Base-by-base conservation (phyloP, 2,329 filamentous ascomycete species). In the Curvularia lunata region DNA sequence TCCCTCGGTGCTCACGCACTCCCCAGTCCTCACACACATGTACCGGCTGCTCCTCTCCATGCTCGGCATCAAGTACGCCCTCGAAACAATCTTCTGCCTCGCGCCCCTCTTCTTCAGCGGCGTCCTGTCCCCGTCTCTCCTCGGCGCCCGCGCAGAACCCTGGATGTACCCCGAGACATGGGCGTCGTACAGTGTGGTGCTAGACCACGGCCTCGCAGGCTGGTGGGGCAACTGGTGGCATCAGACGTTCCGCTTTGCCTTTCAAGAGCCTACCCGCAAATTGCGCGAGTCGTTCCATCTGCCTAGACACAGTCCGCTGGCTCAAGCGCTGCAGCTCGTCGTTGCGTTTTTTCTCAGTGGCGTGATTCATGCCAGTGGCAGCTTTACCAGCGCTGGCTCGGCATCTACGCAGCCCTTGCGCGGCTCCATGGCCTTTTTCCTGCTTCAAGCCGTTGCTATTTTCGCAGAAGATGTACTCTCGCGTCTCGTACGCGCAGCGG, bases 191-290 rank as follows among this genome's bases (percentile, higher is more conserved):
- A 38, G 68, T 0, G 77, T 81, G 25, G 81, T 93, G 1, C 76
- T 88, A 10, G 85, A 92, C 60, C 81, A 86, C 57, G 93, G 94
- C 0, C 80, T 97, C 1, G 83, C 85, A 0, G 93, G 92, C 0
- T 90, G 89, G 77, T 98, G 94, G 94, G 88, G 90, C 43, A 82
- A 81, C 21, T 94, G 87, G 83, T 97, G 94, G 94, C 94, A 98
- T 75, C 93, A 97, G 77, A 88, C 89, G 2, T 96, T 97, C 78
- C 89, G 92, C 0, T 84, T 87, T 54, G 86, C 85, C 2, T 92
- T 94, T 70, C 78, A 85, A 38, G 83, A 86, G 4, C 88, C 89
- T 0, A 79, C 83, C 0, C 75, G 75, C 1, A 85, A 80, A 67
- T 66, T 89, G 0, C 64, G 78, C 23, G 59, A 68, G 13, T 4